Conservation (phyloP, 768 basidiomycete species). For the Cantharellus anzutake region DNA sequence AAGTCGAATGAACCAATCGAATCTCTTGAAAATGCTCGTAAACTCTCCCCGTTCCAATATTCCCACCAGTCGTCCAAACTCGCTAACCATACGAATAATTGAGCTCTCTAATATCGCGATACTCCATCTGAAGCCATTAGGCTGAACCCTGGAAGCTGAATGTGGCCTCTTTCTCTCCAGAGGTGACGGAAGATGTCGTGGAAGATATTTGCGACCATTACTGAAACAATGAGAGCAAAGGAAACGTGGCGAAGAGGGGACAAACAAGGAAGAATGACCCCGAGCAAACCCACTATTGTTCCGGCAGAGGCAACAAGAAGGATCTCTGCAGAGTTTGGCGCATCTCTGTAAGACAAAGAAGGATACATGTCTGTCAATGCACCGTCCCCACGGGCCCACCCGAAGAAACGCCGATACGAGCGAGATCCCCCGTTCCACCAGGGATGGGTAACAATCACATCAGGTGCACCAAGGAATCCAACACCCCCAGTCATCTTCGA, state of each 20-base stretch:
- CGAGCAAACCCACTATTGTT: slow-evolving; percentile 8
- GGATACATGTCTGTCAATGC: slow-evolving; percentile 30
- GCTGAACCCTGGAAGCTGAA: slow-evolving; percentile 17
- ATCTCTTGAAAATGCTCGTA: slow-evolving; percentile 21
- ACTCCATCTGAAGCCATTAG: slow-evolving; percentile 19
- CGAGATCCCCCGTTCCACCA: slow-evolving; percentile 33
- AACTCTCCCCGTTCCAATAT: slow-evolving; percentile 27
- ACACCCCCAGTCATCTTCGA: slow-evolving; percentile 19
- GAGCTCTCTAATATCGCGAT: slow-evolving; percentile 31
- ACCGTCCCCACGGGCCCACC: slow-evolving; percentile 42
- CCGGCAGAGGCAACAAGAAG: slow-evolving; percentile 7
- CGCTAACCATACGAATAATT: slow-evolving; percentile 31
- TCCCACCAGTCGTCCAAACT: slow-evolving; percentile 29
- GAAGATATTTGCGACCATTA: slow-evolving; percentile 23
- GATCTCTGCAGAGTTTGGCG: slow-evolving; percentile 32
- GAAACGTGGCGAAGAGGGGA: slow-evolving; percentile 1
- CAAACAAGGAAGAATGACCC: not conserved
- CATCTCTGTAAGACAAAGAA: slow-evolving; percentile 26
- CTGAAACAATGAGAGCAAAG: slow-evolving; percentile 14
- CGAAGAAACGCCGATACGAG: slow-evolving; percentile 34
- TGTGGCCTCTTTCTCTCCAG: slow-evolving; percentile 22
- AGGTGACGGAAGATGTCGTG: slow-evolving; percentile 34
- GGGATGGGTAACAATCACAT: slow-evolving; percentile 33
- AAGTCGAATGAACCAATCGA: slow-evolving; percentile 31
- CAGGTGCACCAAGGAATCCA: slow-evolving; percentile 31